Conservation (phyloP, 2,329 filamentous ascomycete species). For the Nannizzia gypsea region DNA sequence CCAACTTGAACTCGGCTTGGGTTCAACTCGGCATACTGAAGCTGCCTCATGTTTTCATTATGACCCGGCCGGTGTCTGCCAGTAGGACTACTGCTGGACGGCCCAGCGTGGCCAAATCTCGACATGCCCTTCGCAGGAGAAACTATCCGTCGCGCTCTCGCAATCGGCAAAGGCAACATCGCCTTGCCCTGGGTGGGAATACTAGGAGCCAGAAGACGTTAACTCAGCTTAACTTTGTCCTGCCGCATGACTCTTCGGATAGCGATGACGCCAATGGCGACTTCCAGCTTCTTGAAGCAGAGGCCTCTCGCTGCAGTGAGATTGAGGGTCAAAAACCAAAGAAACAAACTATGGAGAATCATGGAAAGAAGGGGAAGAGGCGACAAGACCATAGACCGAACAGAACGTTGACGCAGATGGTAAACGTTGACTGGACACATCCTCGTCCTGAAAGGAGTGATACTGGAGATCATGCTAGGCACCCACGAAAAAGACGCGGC, state of each 20-base stretch:
- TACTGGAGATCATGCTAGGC: not conserved
- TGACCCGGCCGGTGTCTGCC: not conserved
- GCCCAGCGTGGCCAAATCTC: not conserved
- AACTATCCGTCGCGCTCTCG: not conserved
- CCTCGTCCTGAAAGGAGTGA: not conserved
- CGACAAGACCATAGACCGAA: not conserved
- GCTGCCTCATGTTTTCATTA: not conserved
- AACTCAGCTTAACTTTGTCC: conserved; percentile 33
- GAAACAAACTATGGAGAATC: not conserved
- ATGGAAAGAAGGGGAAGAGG: not conserved
- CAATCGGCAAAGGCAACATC: conserved; percentile 9
- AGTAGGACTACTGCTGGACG: not conserved
- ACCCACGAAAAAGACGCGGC: conserved; percentile 1
- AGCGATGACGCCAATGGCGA: conserved; percentile 20
- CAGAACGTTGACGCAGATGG: conserved; percentile 10
- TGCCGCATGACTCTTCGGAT: conserved; percentile 12
- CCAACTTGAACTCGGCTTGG: not conserved
- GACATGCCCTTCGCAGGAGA: not conserved
- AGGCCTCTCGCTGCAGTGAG: conserved; percentile 11
- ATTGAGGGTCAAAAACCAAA: conserved; percentile 9
- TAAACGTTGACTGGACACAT: not conserved
- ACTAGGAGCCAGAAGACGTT: conserved; percentile 28
- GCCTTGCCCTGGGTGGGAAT: conserved; percentile 13
- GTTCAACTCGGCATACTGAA: not conserved
- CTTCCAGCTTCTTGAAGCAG: conserved; percentile 24